Evolutionary conservation across 1,139 yeast genomes (phyloP), one percentile per base, ranked within the genome.

Genomic region (Kluyveromyces marxianus): DNA sequence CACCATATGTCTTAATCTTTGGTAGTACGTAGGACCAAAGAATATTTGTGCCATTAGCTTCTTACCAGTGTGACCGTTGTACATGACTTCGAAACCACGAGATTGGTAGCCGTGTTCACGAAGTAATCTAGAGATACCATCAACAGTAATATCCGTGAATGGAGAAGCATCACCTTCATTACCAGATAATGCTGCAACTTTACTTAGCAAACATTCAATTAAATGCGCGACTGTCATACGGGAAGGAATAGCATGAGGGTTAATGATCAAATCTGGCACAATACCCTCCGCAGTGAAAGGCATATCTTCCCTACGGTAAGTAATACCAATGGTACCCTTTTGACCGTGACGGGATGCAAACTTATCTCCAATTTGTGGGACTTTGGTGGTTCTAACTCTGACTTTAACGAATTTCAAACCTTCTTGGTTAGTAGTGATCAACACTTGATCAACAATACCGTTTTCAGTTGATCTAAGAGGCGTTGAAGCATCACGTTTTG

Each of bases 171-270:
- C 98, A 75, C 98, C 98, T 69, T 92, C 98, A 60, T 86, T 77
- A 59, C 98, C 99, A 41, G 95, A 82, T 58, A 92, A 75, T 1
- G 97, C 83, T 5, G 97, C 92, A 41, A 94, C 97, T 70, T 94
- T 92, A 45, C 96, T 85, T 59, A 94, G 75, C 65, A 92, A 74
- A 82, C 98, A 94, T 71, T 92, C 99, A 69, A 92, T 92, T 73
- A 92, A 84, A 76, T 94, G 98, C 48, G 98, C 99, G 51, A 92
- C 98, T 42, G 99, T 92, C 99, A 92, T 92, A 77, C 99, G 97
- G 49, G 98, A 92, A 57, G 99, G 99, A 77, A 92, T 92, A 63
- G 98, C 98, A 70, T 92, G 99, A 0, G 99, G 99, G 67, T 92
- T 92, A 67, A 92, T 92, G 60, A 92, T 87, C 65, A 92, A 76